Evolutionary conservation across 257 asterid species (phyloP), one percentile per base, ranked within the genome.

Genomic region (Nicotiana benthamiana): DNA sequence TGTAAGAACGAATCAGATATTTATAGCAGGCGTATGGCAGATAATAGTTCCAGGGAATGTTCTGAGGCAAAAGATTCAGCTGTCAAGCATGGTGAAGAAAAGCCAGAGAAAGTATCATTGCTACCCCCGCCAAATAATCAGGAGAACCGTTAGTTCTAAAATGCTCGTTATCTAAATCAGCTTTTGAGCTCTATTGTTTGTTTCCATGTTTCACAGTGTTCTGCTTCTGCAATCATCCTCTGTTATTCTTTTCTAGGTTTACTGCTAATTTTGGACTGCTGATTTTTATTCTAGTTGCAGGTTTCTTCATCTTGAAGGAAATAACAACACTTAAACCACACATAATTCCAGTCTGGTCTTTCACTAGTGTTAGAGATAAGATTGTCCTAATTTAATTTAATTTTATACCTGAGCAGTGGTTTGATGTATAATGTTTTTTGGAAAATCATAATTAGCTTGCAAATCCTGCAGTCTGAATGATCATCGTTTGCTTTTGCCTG

Each of bases 21-120:
- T 43, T 84, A 81, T 22, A 83, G 79, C 81, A 89, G 92, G 88
- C 87, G 82, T 74, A 83, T 79, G 63, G 61, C 83, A 63, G 89
- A 88, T 84, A 89, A 88, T 79, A 83, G 88, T 87, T 83, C 91
- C 5, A 87, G 84, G 87, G 97, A 95, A 70, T 82, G 86, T 28
- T 87, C 95, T 22, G 90, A 85, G 85, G 93, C 76, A 75, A 90
- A 87, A 82, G 89, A 83, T 75, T 82, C 88, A 81, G 84, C 82
- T 82, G 82, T 59, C 79, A 87, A 82, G 79, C 87, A 79, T 82
- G 91, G 74, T 79, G 82, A 62, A 30, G 93, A 89, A 51, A 87
- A 90, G 84, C 65, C 81, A n/a, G 97, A 90, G 79, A 87, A 86
- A 85, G 77, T 86, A 40, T 83, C 86, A 30, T 75, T 85, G 36